These are phyloP conservation scores for Termitomyces sp. DNA, from an alignment of 768 basidiomycete genomes.

Conservation along the genomic window DNA sequence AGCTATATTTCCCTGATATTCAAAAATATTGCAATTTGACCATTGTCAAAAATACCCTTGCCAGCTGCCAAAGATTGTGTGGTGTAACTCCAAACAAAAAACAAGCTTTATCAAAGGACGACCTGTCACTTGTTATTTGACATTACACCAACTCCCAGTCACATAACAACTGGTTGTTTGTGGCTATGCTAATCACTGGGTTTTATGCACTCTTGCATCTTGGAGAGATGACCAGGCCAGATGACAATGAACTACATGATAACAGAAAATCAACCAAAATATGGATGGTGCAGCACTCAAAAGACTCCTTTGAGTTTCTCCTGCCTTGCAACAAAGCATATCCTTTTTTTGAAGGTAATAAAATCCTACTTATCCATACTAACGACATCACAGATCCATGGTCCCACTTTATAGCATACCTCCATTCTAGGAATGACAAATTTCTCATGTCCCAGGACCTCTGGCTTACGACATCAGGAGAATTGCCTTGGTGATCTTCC, in stretches of 20 bases:
- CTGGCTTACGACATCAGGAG: background rate
- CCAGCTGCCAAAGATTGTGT: too few species aligned
- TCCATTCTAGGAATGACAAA: background rate
- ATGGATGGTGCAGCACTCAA: background rate
- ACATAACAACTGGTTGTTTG: background rate
- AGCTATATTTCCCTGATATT: too few species aligned
- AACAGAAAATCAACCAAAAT: background rate
- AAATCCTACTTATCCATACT: background rate
- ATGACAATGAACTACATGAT: background rate
- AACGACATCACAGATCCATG: background rate
- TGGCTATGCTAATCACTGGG: background rate
- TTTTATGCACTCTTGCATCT: background rate
- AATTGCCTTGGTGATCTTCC: background rate
- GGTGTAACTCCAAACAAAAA: too few species aligned
- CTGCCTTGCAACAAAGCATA: background rate
- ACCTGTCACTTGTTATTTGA: too few species aligned
- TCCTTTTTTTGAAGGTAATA: background rate
- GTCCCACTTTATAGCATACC: background rate
- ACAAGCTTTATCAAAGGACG: too few species aligned
- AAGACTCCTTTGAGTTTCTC: background rate
- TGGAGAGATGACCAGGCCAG: background rate
- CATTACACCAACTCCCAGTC: too few species aligned
- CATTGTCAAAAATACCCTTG: too few species aligned
- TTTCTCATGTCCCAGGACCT: background rate
- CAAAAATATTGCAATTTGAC: too few species aligned